Evolutionary conservation across 495 filamentous ascomycete species (phyloP).

Genomic region (Hyphodiscus hymeniophilus): DNA sequence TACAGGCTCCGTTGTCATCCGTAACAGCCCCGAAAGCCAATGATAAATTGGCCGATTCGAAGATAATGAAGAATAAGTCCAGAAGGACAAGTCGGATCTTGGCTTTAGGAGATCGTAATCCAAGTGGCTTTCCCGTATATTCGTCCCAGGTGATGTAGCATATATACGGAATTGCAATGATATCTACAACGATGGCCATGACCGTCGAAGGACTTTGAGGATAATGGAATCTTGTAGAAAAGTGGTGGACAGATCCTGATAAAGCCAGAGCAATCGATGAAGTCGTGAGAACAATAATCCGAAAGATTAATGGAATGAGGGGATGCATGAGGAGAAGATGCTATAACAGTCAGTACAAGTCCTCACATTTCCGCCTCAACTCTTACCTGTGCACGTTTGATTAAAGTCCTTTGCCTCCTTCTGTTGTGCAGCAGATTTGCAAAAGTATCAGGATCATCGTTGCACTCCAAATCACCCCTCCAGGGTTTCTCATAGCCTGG

Average conservation of each 20-base stretch:
- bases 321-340: conserved; percentile 64
- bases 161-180: conserved; percentile 80
- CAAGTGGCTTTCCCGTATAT: conserved; percentile 87
- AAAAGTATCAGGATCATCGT: conserved; percentile 16
- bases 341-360: conserved; percentile 6
- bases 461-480: conserved; percentile 19
- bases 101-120: conserved; percentile 68
- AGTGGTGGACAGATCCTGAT: conserved; percentile 62
- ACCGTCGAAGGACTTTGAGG: conserved; percentile 56
- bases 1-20: conserved; percentile 60
- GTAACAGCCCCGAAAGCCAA: conserved; percentile 79
- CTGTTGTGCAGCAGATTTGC: conserved; percentile 14
- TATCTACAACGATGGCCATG: conserved; percentile 87
- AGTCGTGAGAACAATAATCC: conserved; percentile 73
- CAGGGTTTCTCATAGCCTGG: conserved; percentile 37
- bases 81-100: conserved; percentile 84
- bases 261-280: conserved; percentile 76
- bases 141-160: conserved; percentile 94
- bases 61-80: conserved; percentile 93
- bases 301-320: conserved; percentile 76
- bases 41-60: conserved; percentile 85
- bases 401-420: conserved; percentile 38
- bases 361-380: background rate
- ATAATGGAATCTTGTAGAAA: conserved; percentile 34
- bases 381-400: conserved; percentile 41